phyloP scores from a whole-genome alignment of 2,329 filamentous ascomycete species.

The Ophiostoma himal-ulmi region DNA sequence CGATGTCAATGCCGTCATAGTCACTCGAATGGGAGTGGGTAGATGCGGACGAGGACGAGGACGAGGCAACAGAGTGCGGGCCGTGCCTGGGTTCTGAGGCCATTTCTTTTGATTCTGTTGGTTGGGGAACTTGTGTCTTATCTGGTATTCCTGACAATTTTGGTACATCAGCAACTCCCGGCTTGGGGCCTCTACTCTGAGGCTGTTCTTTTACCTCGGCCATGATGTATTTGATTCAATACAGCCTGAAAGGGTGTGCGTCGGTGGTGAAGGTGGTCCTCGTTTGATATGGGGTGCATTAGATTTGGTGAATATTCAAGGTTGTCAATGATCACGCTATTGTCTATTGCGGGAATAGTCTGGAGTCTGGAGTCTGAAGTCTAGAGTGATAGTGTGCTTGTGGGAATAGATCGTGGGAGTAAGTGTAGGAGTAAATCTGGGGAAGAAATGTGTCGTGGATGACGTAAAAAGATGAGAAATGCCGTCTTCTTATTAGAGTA shows the following conservation, averaged over 20 bases:
- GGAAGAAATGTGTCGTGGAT: conserved; percentile 6
- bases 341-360: not conserved
- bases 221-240: not conserved
- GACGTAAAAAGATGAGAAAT: not conserved
- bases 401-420: not conserved
- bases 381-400: too few relatives aligned
- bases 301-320: not conserved
- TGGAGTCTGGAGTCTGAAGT: not conserved
- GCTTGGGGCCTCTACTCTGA: not conserved
- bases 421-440: not conserved
- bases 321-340: not conserved
- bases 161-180: not conserved
- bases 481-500: not conserved
- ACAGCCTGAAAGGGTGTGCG: not conserved
- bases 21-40: not conserved
- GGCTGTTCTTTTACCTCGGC: not conserved
- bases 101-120: not conserved
- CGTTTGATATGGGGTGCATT: conserved; percentile 1
- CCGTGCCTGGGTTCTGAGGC: not conserved
- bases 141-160: not conserved
- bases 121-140: not conserved
- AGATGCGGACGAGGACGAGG: not conserved
- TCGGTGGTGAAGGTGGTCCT: not conserved
- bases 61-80: conserved; percentile 6
- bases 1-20: conserved; percentile 6